Evolutionary conservation across 805 yeast genomes (phyloP).

Genomic region (Zygosaccharomyces siamensis): DNA sequence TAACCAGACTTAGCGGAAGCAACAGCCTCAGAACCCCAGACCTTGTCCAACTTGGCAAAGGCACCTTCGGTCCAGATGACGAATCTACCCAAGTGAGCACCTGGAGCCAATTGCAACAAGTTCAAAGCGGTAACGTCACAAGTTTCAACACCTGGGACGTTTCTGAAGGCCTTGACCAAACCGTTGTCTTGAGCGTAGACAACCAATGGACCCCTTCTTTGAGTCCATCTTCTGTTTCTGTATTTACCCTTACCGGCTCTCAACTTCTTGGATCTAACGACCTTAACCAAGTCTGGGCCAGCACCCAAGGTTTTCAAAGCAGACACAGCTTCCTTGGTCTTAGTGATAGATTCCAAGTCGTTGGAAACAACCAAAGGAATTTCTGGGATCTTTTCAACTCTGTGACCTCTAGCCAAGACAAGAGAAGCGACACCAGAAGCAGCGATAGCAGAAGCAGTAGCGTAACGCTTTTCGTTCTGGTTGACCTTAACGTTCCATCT

Average conservation of each 20-base stretch:
- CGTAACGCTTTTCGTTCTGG: slow-evolving; percentile 99
- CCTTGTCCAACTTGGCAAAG: slow-evolving; percentile 90
- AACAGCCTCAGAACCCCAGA: slow-evolving; percentile 92
- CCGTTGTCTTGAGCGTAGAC: slow-evolving; percentile 98
- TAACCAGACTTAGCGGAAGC: slow-evolving; percentile 81
- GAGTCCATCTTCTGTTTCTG: slow-evolving; percentile 99
- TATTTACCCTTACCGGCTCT: slow-evolving; percentile 99
- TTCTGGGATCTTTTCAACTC: slow-evolving; percentile 96
- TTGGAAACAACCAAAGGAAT: slow-evolving; percentile 95
- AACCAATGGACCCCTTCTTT: slow-evolving; percentile 99
- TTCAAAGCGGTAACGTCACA: slow-evolving; percentile 87
- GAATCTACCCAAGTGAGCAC: slow-evolving; percentile 99
- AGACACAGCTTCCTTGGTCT: slow-evolving; percentile 99
- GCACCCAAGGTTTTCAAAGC: slow-evolving; percentile 98
- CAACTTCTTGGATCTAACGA: slow-evolving; percentile 95
- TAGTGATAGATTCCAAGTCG: slow-evolving; percentile 86
- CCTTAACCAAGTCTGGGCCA: slow-evolving; percentile 96
- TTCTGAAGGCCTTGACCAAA: slow-evolving; percentile 97
- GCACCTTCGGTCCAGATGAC: slow-evolving; percentile 99
- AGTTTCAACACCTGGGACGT: slow-evolving; percentile 99
- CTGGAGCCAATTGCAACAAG: slow-evolving; percentile 98
- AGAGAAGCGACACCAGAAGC: slow-evolving; percentile 98
- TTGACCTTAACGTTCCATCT: slow-evolving; percentile 99
- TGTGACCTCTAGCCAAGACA: slow-evolving; percentile 99
- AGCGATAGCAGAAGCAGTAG: slow-evolving; percentile 99